Evolutionary conservation across 768 basidiomycete species (phyloP).

Genomic region (Filobasidium floriforme): DNA sequence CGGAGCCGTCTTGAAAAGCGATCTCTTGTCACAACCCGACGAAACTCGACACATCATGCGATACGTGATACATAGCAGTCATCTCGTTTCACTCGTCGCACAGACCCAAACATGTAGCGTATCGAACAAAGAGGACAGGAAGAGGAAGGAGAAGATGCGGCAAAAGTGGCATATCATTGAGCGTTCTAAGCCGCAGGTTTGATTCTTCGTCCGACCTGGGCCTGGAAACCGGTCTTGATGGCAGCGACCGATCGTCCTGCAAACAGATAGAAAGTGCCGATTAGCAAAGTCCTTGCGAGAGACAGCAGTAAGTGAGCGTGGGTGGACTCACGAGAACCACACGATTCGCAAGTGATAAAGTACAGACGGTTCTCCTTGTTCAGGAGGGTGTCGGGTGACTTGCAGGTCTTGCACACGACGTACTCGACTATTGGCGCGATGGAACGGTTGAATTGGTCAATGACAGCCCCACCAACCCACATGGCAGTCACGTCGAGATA

Average conservation of each 20-base stretch:
- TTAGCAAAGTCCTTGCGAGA: neutral
- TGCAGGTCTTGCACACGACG: conserved; percentile 99
- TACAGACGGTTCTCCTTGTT: conserved; percentile 98
- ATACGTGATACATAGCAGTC: too few species aligned
- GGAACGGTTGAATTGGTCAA: neutral
- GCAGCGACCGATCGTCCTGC: conserved; percentile 72
- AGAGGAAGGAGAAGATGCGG: neutral
- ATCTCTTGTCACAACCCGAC: too few species aligned
- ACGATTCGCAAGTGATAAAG: conserved; percentile 56
- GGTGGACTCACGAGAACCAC: conserved; percentile 39
- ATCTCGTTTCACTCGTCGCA: too few species aligned
- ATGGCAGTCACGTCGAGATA: conserved; percentile 21
- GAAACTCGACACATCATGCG: too few species aligned
- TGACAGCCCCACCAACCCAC: neutral
- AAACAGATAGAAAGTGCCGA: neutral
- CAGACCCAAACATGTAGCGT: too few species aligned
- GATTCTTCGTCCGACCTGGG: conserved; percentile 53
- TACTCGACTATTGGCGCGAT: conserved; percentile 65
- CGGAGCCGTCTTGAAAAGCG: too few species aligned
- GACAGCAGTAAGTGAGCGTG: conserved; percentile 10
- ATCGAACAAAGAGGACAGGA: neutral
- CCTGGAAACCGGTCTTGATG: conserved; percentile 98
- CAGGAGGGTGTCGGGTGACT: conserved; percentile 92
- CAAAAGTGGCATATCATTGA: neutral
- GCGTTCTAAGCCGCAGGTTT: neutral